Evolutionary conservation across 2,329 filamentous ascomycete genomes (phyloP), one percentile per base, ranked within the genome.

Genomic region (Cladophialophora yegresii): DNA sequence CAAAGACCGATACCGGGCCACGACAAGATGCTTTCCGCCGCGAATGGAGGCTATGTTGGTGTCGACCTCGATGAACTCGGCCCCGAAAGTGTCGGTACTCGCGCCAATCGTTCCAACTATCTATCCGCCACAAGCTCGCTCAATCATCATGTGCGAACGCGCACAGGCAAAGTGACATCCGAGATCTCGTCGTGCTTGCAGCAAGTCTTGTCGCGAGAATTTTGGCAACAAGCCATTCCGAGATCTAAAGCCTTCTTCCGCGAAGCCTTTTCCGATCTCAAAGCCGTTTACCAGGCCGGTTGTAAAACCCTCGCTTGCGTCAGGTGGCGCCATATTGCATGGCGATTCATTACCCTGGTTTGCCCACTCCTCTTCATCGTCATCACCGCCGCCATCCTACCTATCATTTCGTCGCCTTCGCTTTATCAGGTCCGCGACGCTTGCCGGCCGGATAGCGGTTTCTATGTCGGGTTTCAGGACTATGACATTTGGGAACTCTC

Each of bases 401-500:
- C 58, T 22, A 26, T 61, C 7, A 54, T 61, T 20, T 54, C 58
- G 7, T 61, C 49, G 32, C 22, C 9, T 30, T 43, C 12, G 12
- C 54, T 59, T 22, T 63, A 63, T 28, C 20, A 7, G 12, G 30
- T 54, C 54, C 8, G 13, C 33, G 22, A 54, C 13, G 54, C 61
- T 28, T 63, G 61, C 51, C 61, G 45, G n/a, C 61, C 61, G 26
- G 62, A 64, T 26, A 56, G 57, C 32, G 62, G 57, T 1, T 64
- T 64, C 30, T 61, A 56, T 26, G 62, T 67, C 23, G 60, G 60
- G n/a, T 58, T 54, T 26, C 22, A 16, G 8, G 23, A 30, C 9
- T 68, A 64, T 54, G 51, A 62, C n/a, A 63, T 65, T 40, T 67
- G 69, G 67, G 58, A 43, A 1, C 43, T 30, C 30, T n/a, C 30